A percentile compares a stretch with the other conserved stretches of the same genome.
phyloP scores from a whole-genome alignment of 257 asterid species.

The Jacaranda mimosifolia region DNA sequence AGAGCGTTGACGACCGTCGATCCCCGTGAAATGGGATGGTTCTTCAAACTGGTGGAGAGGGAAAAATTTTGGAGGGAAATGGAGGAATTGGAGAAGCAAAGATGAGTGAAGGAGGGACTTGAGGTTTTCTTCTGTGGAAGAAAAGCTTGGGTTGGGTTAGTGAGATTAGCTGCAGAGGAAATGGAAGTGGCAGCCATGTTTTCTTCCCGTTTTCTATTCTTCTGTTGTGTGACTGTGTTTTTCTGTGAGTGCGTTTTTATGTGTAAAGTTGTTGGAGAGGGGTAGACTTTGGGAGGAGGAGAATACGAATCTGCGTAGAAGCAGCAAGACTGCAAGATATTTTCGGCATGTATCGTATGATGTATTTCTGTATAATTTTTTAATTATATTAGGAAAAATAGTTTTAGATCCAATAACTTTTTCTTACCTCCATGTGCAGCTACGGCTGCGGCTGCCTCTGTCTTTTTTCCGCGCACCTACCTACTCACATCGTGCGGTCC shows the following conservation, averaged over 20 bases:
- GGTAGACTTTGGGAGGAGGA: constrained; percentile 23
- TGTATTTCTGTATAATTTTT: too few species aligned
- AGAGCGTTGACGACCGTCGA: constrained; percentile 34
- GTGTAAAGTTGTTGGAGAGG: constrained; percentile 15
- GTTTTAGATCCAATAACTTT: too few species aligned
- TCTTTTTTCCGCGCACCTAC: too few species aligned
- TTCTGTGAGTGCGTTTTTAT: background rate
- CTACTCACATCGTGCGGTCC: too few species aligned
- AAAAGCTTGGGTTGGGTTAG: constrained; percentile 5
- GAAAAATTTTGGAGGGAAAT: constrained; percentile 33
- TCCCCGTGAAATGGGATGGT: background rate
- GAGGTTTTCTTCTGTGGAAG: constrained; percentile 22
- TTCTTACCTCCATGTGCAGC: too few species aligned
- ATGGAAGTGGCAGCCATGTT: constrained; percentile 40
- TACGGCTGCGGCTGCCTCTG: too few species aligned
- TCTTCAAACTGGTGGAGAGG: constrained; percentile 33
- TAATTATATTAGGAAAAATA: too few species aligned
- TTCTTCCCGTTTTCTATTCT: background rate
- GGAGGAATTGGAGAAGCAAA: constrained; percentile 33
- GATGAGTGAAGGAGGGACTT: background rate
- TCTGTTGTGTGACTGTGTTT: background rate
- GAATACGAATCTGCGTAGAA: constrained; percentile 35
- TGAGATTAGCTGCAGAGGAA: constrained; percentile 38
- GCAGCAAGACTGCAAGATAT: constrained; percentile 11
- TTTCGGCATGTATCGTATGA: too few species aligned